Evolutionary conservation across 495 filamentous ascomycete genomes (phyloP).

Genomic region (Aspergillus mulundensis): DNA sequence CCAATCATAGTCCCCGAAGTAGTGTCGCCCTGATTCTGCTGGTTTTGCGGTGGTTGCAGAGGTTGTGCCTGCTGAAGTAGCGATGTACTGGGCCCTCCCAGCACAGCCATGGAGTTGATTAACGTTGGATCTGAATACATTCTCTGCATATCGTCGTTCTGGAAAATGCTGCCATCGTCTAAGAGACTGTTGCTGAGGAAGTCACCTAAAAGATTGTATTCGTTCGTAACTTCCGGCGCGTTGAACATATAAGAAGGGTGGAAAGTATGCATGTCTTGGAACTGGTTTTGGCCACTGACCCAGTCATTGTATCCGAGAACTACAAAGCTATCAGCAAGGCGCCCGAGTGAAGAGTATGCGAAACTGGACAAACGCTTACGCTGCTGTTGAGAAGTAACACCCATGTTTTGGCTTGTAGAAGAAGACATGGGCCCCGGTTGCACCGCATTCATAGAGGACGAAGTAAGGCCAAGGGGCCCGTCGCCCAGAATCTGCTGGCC

Average conservation of each 20-base stretch:
- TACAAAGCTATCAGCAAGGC: slow-evolving; percentile 34
- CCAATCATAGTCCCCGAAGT: slow-evolving; percentile 57
- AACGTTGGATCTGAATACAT: slow-evolving; percentile 55
- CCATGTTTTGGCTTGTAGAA: slow-evolving; percentile 42
- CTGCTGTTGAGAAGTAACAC: slow-evolving; percentile 63
- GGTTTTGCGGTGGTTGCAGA: slow-evolving; percentile 35
- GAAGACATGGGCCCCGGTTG: slow-evolving; percentile 32
- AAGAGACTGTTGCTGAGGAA: slow-evolving; percentile 86
- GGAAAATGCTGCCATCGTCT: slow-evolving; percentile 67
- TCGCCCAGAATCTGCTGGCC: slow-evolving; percentile 40
- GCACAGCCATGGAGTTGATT: slow-evolving; percentile 45
- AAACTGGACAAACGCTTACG: slow-evolving; percentile 53
- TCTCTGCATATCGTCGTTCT: slow-evolving; percentile 56
- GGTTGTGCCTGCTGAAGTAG: slow-evolving; percentile 36
- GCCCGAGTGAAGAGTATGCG: slow-evolving; percentile 9
- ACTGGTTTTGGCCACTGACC: slow-evolving; percentile 73
- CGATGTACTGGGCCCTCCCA: slow-evolving; percentile 29
- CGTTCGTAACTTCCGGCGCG: slow-evolving; percentile 86
- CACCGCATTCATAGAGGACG: slow-evolving; percentile 32
- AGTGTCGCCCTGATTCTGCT: slow-evolving; percentile 47
- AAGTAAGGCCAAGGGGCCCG: slow-evolving; percentile 31
- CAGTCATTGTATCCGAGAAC: slow-evolving; percentile 65
- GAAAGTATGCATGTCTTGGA: slow-evolving; percentile 89
- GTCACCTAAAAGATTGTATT: slow-evolving; percentile 94
- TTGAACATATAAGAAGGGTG: slow-evolving; percentile 96